Percentiles rank a stretch among this genome's conserved stretches.
Conservation (phyloP, 805 yeast species). For the Yamadazyma philogaea region DNA sequence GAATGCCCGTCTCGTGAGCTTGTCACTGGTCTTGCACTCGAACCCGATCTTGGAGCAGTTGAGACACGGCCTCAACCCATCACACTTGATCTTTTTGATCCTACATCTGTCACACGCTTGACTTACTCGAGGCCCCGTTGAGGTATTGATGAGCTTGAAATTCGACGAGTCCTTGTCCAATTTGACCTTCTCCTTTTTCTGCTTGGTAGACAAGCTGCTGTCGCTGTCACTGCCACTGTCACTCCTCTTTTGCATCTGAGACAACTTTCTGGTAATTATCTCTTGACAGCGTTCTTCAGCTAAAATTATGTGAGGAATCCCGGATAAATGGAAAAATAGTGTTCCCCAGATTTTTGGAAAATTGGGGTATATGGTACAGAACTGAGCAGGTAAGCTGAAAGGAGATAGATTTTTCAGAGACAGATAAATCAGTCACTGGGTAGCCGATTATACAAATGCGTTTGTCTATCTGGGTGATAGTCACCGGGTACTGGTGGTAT, state of each 20-base stretch:
- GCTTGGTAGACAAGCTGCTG: not conserved
- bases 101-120: slow-evolving; percentile 85
- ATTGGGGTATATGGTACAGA: not conserved
- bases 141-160: slow-evolving; percentile 37
- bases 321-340: slow-evolving; percentile 7
- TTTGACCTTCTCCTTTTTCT: slow-evolving; percentile 7
- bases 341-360: slow-evolving; percentile 9
- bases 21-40: slow-evolving; percentile 70
- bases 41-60: slow-evolving; percentile 65
- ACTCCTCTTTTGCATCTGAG: slow-evolving; percentile 8
- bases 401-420: too few relatives aligned
- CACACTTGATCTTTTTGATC: slow-evolving; percentile 72
- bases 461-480: too few relatives aligned
- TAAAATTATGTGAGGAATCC: slow-evolving; percentile 6
- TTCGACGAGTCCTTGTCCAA: slow-evolving; percentile 23
- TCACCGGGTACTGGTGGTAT: not conserved
- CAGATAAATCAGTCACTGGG: too few relatives aligned
- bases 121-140: slow-evolving; percentile 50
- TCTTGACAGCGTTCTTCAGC: too few relatives aligned
- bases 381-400: too few relatives aligned
- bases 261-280: too few relatives aligned
- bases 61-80: slow-evolving; percentile 68
- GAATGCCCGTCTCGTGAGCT: slow-evolving; percentile 69
- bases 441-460: not conserved
- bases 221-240: slow-evolving; percentile 5